phyloP scores from a whole-genome alignment of 129 eudicot species.

The Scalesia atractyloides region DNA sequence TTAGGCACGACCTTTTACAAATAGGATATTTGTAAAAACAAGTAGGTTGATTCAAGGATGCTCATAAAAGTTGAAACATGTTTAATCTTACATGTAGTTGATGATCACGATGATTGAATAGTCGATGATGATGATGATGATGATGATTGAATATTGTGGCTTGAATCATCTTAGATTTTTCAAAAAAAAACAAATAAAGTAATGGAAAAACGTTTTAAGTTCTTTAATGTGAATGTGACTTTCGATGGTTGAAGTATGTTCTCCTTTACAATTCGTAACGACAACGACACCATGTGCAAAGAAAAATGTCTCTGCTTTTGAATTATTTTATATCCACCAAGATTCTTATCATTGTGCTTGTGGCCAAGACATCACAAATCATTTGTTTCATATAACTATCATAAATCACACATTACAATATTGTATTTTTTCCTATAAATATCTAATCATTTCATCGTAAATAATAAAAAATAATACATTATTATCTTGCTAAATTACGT shows the following conservation, averaged over 20 bases:
- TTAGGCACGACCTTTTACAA: no score
- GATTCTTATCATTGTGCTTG: background rate
- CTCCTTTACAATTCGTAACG: conserved; percentile 7
- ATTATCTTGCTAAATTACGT: no score
- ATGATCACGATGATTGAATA: no score
- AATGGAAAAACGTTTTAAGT: background rate
- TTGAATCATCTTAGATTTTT: background rate
- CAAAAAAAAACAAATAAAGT: background rate
- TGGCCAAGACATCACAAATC: background rate
- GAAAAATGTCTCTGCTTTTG: background rate
- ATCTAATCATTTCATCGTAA: background rate
- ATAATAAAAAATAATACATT: no score
- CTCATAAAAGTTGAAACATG: no score
- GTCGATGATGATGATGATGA: no score
- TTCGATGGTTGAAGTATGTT: conserved; percentile 8
- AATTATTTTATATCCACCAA: background rate
- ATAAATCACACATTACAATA: background rate
- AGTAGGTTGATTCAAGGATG: no score
- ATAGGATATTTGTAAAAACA: no score
- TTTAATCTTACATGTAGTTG: no score
- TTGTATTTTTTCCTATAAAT: background rate
- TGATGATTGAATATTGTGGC: background rate
- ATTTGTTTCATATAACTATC: no score
- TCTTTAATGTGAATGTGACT: conserved; percentile 11
- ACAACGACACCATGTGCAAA: conserved; percentile 9